A percentile compares a stretch with the other conserved stretches of the same genome.
These are phyloP conservation scores for Perkinsus chesapeaki DNA, from an alignment of 169 alveolate species.

Conservation along the genomic window DNA sequence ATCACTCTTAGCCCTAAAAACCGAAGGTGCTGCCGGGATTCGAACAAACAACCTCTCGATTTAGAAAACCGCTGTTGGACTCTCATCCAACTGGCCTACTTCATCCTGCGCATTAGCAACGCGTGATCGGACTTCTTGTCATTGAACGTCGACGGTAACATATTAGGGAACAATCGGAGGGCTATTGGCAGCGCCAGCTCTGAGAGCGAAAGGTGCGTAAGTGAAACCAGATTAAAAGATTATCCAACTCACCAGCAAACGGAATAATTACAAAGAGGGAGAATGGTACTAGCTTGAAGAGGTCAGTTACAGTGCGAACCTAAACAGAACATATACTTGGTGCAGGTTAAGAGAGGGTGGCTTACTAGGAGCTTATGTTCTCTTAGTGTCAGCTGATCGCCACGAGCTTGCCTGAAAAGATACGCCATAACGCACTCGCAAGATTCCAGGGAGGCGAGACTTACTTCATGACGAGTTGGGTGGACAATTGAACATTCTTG, in stretches of 20 bases:
- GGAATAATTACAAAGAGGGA: slow-evolving; percentile 74
- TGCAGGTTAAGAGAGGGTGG: too few relatives aligned
- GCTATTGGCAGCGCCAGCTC: slow-evolving; percentile 74
- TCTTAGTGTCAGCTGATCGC: slow-evolving; percentile 61
- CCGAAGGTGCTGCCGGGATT: not conserved
- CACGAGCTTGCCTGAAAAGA: slow-evolving; percentile 21
- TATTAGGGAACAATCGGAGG: slow-evolving; percentile 68
- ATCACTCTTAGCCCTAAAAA: slow-evolving; percentile 65
- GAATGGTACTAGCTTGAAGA: slow-evolving; percentile 70
- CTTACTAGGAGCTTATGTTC: slow-evolving; percentile 62
- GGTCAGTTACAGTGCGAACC: slow-evolving; percentile 64
- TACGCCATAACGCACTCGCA: not conserved
- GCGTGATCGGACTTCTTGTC: slow-evolving; percentile 29
- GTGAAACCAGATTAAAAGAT: not conserved
- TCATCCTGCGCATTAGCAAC: slow-evolving; percentile 5
- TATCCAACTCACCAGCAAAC: slow-evolving; percentile 46
- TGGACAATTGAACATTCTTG: slow-evolving; percentile 32
- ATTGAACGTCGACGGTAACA: slow-evolving; percentile 76
- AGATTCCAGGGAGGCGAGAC: not conserved
- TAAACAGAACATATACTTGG: not conserved
- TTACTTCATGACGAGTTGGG: slow-evolving; percentile 31
- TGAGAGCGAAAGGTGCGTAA: not conserved
- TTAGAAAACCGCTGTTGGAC: not conserved
- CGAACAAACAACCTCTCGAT: not conserved
- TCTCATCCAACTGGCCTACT: not conserved